Conservation (phyloP, 306 rosid species). For the Carpinus fangiana region DNA sequence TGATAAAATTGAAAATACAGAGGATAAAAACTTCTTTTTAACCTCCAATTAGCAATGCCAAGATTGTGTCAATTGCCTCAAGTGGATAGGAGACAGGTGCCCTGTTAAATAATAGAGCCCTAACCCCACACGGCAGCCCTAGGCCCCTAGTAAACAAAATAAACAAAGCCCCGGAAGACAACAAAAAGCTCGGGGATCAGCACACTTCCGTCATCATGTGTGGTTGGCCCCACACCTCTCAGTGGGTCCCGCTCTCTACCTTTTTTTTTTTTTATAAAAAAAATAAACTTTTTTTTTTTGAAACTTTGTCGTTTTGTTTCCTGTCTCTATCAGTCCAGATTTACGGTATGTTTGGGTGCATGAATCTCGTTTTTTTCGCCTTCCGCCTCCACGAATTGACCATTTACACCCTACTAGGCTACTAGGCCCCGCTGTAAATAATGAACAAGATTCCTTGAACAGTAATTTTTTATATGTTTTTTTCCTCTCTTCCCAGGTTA, state of each 20-base stretch:
- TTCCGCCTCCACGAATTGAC: background rate
- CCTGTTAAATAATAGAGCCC: too few species aligned
- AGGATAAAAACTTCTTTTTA: background rate
- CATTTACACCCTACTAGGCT: background rate
- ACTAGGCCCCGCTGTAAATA: background rate
- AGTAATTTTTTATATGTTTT: too few species aligned
- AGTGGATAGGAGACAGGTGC: too few species aligned
- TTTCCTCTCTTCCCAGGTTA: slow-evolving; percentile 3
- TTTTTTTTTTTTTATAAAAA: background rate
- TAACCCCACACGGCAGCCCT: too few species aligned
- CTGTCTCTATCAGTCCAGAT: background rate
- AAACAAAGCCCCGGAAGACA: background rate
- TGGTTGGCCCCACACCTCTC: background rate
- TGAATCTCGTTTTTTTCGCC: slow-evolving; percentile 10
- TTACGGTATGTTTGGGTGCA: slow-evolving; percentile 1
- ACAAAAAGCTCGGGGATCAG: background rate
- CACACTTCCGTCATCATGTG: background rate
- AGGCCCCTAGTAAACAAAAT: too few species aligned
- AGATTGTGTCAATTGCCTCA: too few species aligned
- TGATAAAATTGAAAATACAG: too few species aligned
- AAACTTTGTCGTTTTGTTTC: slow-evolving; percentile 20
- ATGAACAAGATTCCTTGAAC: slow-evolving; percentile 11
- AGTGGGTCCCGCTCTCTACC: background rate
- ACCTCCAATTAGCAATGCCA: too few species aligned
- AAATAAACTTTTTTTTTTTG: too few species aligned